Evolutionary conservation across 2,329 filamentous ascomycete species (phyloP).

Genomic region (Arthrinium phaeospermum): DNA sequence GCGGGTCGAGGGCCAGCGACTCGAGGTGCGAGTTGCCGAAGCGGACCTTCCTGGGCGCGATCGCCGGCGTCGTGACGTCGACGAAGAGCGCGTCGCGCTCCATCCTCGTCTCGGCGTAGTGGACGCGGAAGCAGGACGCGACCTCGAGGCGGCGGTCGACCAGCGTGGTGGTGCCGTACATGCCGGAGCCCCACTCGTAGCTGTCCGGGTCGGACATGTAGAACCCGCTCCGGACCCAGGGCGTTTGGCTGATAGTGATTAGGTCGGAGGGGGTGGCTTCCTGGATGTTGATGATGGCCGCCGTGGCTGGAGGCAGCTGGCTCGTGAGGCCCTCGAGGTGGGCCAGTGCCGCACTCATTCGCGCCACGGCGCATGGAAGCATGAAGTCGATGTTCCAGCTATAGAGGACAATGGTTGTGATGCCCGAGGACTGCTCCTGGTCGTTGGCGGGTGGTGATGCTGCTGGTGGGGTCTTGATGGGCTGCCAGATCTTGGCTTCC

Average conservation of each 20-base stretch:
- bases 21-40: slow-evolving; percentile 39
- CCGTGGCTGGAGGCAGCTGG: slow-evolving; percentile 26
- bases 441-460: background rate
- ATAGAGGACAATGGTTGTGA: slow-evolving; percentile 33
- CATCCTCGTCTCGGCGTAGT: slow-evolving; percentile 51
- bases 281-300: slow-evolving; percentile 54
- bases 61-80: slow-evolving; percentile 47
- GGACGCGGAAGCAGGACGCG: slow-evolving; percentile 51
- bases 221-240: slow-evolving; percentile 54
- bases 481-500: slow-evolving; percentile 29
- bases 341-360: slow-evolving; percentile 36
- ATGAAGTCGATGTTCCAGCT: slow-evolving; percentile 44
- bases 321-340: slow-evolving; percentile 30
- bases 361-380: slow-evolving; percentile 32
- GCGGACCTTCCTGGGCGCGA: slow-evolving; percentile 25
- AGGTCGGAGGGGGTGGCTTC: slow-evolving; percentile 55
- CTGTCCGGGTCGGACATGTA: slow-evolving; percentile 50
- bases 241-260: slow-evolving; percentile 43
- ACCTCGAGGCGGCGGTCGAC: slow-evolving; percentile 51
- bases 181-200: slow-evolving; percentile 46
- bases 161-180: slow-evolving; percentile 58
- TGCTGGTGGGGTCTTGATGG: background rate
- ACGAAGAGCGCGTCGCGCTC: slow-evolving; percentile 58
- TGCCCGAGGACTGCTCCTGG: background rate
- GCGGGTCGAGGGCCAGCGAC: slow-evolving; percentile 33